Evolutionary conservation across 1,284 basidiomycete genomes (phyloP).

Genomic region (Retiboletus fuscus): DNA sequence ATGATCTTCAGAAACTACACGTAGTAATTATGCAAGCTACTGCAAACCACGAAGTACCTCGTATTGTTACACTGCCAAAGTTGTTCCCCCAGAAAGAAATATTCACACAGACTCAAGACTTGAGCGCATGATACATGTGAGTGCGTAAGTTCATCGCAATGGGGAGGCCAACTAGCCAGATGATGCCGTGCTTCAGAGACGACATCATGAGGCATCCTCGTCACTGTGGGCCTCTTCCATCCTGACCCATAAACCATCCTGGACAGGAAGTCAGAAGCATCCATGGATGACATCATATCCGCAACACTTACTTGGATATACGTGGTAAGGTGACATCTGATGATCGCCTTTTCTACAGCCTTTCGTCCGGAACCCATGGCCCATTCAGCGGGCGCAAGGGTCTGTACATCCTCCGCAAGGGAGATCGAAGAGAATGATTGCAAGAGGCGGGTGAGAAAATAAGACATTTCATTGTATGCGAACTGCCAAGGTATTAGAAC

Average conservation of each 20-base stretch:
- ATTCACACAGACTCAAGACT: no score
- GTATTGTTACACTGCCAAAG: no score
- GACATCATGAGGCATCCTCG: no score
- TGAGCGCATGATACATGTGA: no score
- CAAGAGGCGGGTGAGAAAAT: slow-evolving; percentile 55
- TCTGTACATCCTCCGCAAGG: slow-evolving; percentile 54
- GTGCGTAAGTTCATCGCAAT: no score
- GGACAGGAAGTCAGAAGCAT: not conserved
- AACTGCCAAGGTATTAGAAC: slow-evolving; percentile 44
- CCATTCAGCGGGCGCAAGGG: slow-evolving; percentile 49
- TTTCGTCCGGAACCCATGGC: slow-evolving; percentile 38
- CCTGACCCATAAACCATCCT: slow-evolving; percentile 38
- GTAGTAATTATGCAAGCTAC: no score
- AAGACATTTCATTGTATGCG: slow-evolving; percentile 58
- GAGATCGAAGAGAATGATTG: slow-evolving; percentile 52
- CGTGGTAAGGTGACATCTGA: slow-evolving; percentile 63
- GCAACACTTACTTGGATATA: slow-evolving; percentile 53
- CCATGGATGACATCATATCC: not conserved
- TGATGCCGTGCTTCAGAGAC: no score
- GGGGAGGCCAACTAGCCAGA: no score
- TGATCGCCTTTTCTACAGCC: slow-evolving; percentile 45
- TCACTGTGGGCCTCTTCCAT: slow-evolving; percentile 27
- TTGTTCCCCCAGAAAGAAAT: no score
- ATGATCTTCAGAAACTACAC: no score
- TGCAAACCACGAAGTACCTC: no score